Conservation (phyloP, 306 rosid species). For the Prunus salicina region DNA sequence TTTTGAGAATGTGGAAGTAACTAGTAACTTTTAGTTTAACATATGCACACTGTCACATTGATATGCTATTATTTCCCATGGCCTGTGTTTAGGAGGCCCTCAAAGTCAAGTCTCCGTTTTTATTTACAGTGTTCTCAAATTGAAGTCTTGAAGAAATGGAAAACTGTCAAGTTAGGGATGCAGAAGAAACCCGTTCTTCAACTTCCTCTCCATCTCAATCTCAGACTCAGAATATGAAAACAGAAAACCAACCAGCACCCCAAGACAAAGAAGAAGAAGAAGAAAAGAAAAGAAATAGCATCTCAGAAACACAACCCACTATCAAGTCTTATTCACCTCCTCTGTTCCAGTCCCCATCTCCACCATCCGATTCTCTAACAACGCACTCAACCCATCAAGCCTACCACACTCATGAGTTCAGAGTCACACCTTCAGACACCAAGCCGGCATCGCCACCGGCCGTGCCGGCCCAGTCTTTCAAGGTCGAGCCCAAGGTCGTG, state of each 20-base stretch:
- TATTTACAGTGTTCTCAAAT: background rate
- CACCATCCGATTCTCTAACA: conserved; percentile 33
- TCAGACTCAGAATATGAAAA: background rate
- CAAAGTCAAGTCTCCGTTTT: background rate
- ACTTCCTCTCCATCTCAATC: background rate
- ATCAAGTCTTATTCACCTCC: conserved; percentile 28
- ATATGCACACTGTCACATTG: background rate
- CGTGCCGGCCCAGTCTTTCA: conserved; percentile 45
- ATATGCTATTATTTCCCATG: background rate
- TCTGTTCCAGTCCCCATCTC: conserved; percentile 38
- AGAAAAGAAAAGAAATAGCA: background rate
- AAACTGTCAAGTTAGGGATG: background rate
- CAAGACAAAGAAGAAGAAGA: conserved; percentile 1
- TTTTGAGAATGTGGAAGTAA: background rate
- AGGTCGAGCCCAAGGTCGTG: background rate
- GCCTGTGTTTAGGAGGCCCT: background rate
- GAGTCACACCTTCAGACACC: conserved; percentile 26
- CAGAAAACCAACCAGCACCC: background rate
- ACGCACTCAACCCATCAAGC: conserved; percentile 37
- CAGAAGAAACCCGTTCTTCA: background rate
- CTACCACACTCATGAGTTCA: conserved; percentile 24
- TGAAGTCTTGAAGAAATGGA: background rate
- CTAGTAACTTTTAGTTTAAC: background rate
- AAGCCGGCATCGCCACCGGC: conserved; percentile 28
- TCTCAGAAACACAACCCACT: conserved; percentile 16